Evolutionary conservation across 768 basidiomycete genomes (phyloP).

Genomic region (Tricholoma flavovirens): DNA sequence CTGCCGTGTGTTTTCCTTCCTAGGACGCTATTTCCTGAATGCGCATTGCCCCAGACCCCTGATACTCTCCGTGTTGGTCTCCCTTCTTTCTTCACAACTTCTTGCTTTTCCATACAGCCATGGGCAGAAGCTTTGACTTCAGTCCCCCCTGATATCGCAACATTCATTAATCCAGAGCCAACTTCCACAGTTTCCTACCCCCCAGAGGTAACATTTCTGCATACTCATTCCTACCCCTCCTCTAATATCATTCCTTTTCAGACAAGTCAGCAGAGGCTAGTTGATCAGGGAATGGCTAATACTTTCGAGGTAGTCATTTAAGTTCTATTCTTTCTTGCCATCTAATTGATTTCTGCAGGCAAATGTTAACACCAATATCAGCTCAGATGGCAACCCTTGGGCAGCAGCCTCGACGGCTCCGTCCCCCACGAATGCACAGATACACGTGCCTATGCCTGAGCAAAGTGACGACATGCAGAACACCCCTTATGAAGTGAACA

Average conservation of each 20-base stretch:
- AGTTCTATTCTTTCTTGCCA: not conserved
- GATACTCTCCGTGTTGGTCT: not conserved
- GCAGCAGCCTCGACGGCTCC: not conserved
- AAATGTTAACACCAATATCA: not conserved
- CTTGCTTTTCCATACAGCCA: not conserved
- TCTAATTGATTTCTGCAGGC: not conserved
- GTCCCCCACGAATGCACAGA: too few species aligned
- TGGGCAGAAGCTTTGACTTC: not conserved
- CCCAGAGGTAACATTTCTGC: not conserved
- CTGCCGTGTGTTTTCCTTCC: not conserved
- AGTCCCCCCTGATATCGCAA: not conserved
- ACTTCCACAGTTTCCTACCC: not conserved
- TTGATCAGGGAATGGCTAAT: too few species aligned
- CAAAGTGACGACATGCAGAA: too few species aligned
- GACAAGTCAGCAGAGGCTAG: too few species aligned
- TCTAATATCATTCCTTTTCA: not conserved
- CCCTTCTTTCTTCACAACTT: not conserved
- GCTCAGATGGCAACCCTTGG: not conserved
- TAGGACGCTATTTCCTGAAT: not conserved
- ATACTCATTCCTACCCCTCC: not conserved
- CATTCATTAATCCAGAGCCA: not conserved
- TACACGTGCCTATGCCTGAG: too few species aligned
- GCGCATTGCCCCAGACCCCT: not conserved
- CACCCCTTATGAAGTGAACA: too few species aligned
- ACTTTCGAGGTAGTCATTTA: too few species aligned